phyloP scores from a whole-genome alignment of 2,329 filamentous ascomycete species.

The Colletotrichum tropicicola region DNA sequence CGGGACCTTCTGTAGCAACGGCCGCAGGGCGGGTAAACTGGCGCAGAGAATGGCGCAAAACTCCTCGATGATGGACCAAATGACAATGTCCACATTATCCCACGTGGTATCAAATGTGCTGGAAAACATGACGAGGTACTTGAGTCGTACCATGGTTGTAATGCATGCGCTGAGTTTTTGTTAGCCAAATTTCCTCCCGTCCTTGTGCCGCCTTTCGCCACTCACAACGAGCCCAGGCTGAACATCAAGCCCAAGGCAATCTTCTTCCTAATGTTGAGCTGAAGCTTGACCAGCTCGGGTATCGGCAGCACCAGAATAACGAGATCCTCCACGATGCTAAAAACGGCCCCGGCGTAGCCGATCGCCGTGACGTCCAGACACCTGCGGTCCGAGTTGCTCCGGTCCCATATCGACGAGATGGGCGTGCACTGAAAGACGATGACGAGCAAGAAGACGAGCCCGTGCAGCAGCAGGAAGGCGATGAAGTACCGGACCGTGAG shows the following conservation, averaged over 20 bases:
- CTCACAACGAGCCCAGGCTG: constrained; percentile 72
- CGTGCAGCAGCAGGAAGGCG: constrained; percentile 31
- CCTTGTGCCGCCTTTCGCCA: too few species aligned
- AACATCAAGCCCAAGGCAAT: constrained; percentile 73
- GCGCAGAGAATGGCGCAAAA: constrained; percentile 51
- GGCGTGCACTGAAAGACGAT: constrained; percentile 33
- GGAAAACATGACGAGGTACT: constrained; percentile 30
- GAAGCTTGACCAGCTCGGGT: constrained; percentile 69
- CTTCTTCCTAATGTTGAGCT: constrained; percentile 71
- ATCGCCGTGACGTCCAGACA: constrained; percentile 72
- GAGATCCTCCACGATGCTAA: constrained; percentile 75
- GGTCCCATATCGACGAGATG: constrained; percentile 30
- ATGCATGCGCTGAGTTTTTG: constrained; percentile 33
- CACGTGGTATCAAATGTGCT: constrained; percentile 36
- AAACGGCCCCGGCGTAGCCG: constrained; percentile 71
- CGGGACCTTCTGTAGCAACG: constrained; percentile 39
- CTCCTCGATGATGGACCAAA: constrained; percentile 43
- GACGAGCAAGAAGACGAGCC: constrained; percentile 33
- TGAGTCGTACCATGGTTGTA: constrained; percentile 32
- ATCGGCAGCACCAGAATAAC: constrained; percentile 73
- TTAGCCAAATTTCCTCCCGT: too few species aligned
- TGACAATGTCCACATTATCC: constrained; percentile 40
- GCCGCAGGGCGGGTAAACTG: constrained; percentile 51
- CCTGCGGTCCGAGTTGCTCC: constrained; percentile 33
- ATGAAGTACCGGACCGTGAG: constrained; percentile 25